Percentiles rank a stretch among this genome's conserved stretches.
Conservation (phyloP, 2,329 filamentous ascomycete genomes). For the Claviceps sp. region DNA sequence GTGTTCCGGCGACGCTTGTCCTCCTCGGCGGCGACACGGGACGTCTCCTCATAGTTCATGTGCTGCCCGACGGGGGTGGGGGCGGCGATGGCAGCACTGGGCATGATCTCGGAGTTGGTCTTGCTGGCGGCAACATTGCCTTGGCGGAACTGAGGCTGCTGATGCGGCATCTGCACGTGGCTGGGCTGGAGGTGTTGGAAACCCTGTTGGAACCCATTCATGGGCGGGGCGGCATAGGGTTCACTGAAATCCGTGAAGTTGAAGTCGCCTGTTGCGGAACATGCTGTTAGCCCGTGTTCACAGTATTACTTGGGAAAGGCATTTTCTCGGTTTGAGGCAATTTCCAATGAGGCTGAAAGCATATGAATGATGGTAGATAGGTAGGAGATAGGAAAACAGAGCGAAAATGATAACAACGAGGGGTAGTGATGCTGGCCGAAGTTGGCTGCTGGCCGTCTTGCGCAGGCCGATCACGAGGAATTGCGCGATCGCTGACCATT, state of each 20-base stretch:
- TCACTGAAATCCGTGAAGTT: constrained; percentile 41
- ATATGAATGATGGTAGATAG: background rate
- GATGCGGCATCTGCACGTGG: constrained; percentile 26
- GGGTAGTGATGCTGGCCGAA: background rate
- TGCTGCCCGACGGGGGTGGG: constrained; percentile 20
- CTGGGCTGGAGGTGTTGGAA: constrained; percentile 41
- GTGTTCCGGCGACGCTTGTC: constrained; percentile 85
- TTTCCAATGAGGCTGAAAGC: background rate
- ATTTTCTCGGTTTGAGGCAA: background rate
- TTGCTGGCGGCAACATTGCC: constrained; percentile 25
- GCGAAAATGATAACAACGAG: background rate
- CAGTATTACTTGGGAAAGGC: background rate
- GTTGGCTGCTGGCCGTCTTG: background rate
- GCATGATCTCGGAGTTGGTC: constrained; percentile 30
- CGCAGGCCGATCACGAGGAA: constrained; percentile 41
- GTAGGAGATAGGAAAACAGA: background rate
- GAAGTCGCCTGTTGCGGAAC: constrained; percentile 43
- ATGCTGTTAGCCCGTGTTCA: constrained; percentile 3
- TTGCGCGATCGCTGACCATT: constrained; percentile 44
- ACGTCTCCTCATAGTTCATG: constrained; percentile 54
- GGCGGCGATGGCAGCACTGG: constrained; percentile 12
- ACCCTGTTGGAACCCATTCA: constrained; percentile 26
- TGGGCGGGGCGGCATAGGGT: constrained; percentile 35
- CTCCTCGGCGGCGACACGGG: constrained; percentile 66
- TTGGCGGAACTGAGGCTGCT: constrained; percentile 21